Percentiles rank a stretch among this genome's conserved stretches.
These are phyloP conservation scores for Fraxinus anomala DNA, from an alignment of 257 asterid species.

Conservation along the genomic window DNA sequence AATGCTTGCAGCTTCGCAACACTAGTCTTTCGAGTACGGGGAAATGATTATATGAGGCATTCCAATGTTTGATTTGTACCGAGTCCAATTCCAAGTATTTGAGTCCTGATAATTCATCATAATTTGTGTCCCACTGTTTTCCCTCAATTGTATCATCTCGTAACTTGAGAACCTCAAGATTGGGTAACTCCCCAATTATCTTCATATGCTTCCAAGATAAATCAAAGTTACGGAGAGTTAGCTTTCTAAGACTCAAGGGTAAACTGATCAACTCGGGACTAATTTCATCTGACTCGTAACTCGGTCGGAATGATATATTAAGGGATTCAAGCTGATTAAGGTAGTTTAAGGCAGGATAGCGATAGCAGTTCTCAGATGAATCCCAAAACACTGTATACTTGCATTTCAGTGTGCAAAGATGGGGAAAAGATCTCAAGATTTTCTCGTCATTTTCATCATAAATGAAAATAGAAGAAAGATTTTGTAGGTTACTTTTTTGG, in stretches of 20 bases:
- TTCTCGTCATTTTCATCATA: background rate
- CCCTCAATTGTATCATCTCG: background rate
- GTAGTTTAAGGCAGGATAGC: constrained; percentile 12
- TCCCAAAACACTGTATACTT: background rate
- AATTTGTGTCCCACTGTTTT: background rate
- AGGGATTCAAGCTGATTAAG: too few species aligned
- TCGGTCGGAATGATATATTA: too few species aligned
- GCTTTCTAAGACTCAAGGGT: constrained; percentile 1
- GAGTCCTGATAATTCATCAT: background rate
- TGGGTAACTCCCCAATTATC: background rate
- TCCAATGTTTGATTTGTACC: constrained; percentile 8
- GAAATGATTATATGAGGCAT: background rate
- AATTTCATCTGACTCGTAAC: too few species aligned
- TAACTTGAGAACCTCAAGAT: background rate
- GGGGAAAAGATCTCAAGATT: too few species aligned
- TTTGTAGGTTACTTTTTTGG: too few species aligned
- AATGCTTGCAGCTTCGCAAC: background rate
- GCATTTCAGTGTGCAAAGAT: too few species aligned
- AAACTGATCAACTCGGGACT: background rate
- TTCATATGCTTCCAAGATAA: constrained; percentile 13
- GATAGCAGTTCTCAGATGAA: background rate
- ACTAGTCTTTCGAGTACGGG: background rate
- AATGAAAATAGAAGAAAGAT: too few species aligned
- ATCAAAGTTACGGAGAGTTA: constrained; percentile 6
- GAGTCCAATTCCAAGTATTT: background rate